These are phyloP conservation scores for Atalantia buxifolia DNA, from an alignment of 345 rosid species.

Conservation along the genomic window DNA sequence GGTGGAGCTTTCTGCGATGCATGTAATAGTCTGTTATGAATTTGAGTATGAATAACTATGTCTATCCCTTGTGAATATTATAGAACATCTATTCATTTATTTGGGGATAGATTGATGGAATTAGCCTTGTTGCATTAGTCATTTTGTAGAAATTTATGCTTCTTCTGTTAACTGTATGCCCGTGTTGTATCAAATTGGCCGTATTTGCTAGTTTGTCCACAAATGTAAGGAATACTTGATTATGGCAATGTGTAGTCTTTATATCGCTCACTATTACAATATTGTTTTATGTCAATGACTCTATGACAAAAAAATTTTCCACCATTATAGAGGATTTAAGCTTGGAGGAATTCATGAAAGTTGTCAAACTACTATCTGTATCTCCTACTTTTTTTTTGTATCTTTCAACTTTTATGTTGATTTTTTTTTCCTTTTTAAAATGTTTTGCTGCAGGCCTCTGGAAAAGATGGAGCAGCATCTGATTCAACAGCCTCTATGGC, in stretches of 20 bases:
- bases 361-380: background rate
- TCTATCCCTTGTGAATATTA: too few species aligned
- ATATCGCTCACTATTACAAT: background rate
- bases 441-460: constrained; percentile 27
- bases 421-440: background rate
- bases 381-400: background rate
- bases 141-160: background rate
- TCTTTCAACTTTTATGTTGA: background rate
- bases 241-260: background rate
- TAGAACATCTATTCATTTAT: background rate
- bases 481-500: constrained; percentile 20
- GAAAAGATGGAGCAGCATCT: constrained; percentile 25
- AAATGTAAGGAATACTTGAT: too few species aligned
- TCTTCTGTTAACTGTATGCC: background rate
- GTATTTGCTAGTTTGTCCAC: background rate
- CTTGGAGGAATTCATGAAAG: background rate
- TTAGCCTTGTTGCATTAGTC: background rate
- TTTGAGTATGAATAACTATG: background rate
- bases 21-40: background rate
- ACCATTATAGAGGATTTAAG: background rate
- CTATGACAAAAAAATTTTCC: background rate
- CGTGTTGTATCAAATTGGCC: background rate
- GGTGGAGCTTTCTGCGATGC: background rate
- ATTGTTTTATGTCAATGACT: background rate
- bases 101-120: background rate